Conservation (phyloP, 768 basidiomycete species). For the Amanita molliuscula region DNA sequence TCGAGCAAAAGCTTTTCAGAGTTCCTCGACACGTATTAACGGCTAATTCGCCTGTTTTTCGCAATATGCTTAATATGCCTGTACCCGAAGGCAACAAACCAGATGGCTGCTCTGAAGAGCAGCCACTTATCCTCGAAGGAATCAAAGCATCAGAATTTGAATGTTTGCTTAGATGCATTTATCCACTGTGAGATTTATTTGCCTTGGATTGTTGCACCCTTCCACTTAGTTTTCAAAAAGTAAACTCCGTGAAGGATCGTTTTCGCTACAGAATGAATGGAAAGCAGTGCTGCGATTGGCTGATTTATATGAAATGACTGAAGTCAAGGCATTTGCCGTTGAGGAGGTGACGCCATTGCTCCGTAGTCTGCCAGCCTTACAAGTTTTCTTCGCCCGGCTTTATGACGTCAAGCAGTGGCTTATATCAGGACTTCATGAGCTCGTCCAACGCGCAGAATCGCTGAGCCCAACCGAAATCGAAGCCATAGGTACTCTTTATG, state of each 20-base stretch:
- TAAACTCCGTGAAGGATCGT: not conserved
- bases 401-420: slow-evolving; percentile 2
- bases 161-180: slow-evolving; percentile 12
- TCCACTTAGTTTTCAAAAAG: not conserved
- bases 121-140: not conserved
- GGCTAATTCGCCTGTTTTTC: slow-evolving; percentile 2
- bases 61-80: not conserved
- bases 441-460: not conserved
- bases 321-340: not conserved
- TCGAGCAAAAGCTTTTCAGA: slow-evolving; percentile 5
- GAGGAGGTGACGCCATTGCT: slow-evolving; percentile 3
- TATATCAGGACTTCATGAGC: not conserved
- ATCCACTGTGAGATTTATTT: slow-evolving; percentile 10
- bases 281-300: not conserved
- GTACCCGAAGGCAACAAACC: not conserved
- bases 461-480: not conserved
- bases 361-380: not conserved
- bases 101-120: slow-evolving; percentile 5
- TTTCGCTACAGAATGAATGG: slow-evolving; percentile 4
- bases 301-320: not conserved
- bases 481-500: not conserved
- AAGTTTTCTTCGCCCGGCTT: not conserved
- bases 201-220: not conserved
- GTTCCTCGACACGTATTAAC: not conserved
- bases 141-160: slow-evolving; percentile 1